Evolutionary conservation across 1,284 basidiomycete species (phyloP).

Genomic region (Trametes hirsuta): DNA sequence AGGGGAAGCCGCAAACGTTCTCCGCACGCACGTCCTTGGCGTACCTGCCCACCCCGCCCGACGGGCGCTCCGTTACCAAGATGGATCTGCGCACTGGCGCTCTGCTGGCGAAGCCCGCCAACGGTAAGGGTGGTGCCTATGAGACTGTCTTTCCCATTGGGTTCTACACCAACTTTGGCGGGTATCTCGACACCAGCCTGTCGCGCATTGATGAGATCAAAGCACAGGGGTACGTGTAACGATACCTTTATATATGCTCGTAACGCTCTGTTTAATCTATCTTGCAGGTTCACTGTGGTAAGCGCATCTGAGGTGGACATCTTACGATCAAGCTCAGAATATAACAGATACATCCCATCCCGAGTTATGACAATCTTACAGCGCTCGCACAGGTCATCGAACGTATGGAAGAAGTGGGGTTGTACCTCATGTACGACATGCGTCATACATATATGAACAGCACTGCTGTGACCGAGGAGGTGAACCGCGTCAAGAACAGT

Average conservation of each 20-base stretch:
- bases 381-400: constrained; percentile 61
- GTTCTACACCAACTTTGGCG: constrained; percentile 70
- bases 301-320: neutral
- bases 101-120: constrained; percentile 57
- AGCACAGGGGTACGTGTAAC: constrained; percentile 56
- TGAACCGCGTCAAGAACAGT: constrained; percentile 65
- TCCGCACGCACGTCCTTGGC: constrained; percentile 48
- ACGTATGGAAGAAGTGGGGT: constrained; percentile 69
- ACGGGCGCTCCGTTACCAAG: constrained; percentile 59
- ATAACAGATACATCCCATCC: constrained; percentile 63
- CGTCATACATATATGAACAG: constrained; percentile 64
- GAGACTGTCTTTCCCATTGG: constrained; percentile 70
- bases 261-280: neutral
- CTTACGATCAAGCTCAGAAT: constrained; percentile 36
- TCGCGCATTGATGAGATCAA: constrained; percentile 60
- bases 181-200: constrained; percentile 60
- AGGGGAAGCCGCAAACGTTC: constrained; percentile 46
- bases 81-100: constrained; percentile 73
- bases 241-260: neutral
- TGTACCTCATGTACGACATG: constrained; percentile 83
- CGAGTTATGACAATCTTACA: constrained; percentile 62
- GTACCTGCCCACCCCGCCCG: constrained; percentile 58
- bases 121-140: constrained; percentile 52
- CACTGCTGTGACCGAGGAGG: constrained; percentile 65
- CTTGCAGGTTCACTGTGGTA: constrained; percentile 34